A percentile compares a stretch with the other conserved stretches of the same genome.
phyloP scores from a whole-genome alignment of 2,329 filamentous ascomycete genomes.

The Calonectria fujianensis region DNA sequence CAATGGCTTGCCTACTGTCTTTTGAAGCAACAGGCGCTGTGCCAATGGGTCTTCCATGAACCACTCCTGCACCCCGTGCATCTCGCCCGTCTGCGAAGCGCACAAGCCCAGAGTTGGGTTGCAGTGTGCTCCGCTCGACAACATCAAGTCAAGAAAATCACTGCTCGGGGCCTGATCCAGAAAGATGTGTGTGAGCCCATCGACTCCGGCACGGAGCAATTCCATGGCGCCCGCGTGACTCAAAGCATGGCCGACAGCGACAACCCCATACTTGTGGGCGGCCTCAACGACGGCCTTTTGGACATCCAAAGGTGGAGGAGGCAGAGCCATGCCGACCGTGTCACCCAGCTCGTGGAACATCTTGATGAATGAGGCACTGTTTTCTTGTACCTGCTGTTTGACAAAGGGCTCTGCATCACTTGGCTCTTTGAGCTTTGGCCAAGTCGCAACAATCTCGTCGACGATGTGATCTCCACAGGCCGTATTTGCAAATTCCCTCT shows the following conservation, averaged over 20 bases:
- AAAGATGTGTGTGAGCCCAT: conserved; percentile 14
- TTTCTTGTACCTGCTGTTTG: conserved; percentile 11
- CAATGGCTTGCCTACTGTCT: background rate
- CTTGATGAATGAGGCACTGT: conserved; percentile 16
- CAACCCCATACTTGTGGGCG: background rate
- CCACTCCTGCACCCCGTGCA: background rate
- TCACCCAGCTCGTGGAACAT: conserved; percentile 18
- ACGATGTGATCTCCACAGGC: conserved; percentile 11
- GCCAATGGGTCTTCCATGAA: conserved; percentile 11
- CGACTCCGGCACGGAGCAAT: background rate
- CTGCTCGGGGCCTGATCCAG: background rate
- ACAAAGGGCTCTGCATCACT: conserved; percentile 20
- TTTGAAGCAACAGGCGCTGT: background rate
- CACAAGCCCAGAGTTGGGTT: conserved; percentile 4
- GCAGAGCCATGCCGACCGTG: conserved; percentile 13
- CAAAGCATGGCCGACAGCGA: background rate
- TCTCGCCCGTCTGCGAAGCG: conserved; percentile 7
- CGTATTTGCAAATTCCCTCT: background rate
- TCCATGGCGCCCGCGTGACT: conserved; percentile 11
- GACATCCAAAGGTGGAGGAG: background rate
- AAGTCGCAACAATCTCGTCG: conserved; percentile 9
- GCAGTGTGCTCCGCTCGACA: background rate
- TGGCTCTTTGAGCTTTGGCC: conserved; percentile 4
- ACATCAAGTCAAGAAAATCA: background rate
- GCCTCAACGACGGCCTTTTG: conserved; percentile 12